Evolutionary conservation across 768 basidiomycete species (phyloP).

Genomic region (Rhizopogon vesiculosus): DNA sequence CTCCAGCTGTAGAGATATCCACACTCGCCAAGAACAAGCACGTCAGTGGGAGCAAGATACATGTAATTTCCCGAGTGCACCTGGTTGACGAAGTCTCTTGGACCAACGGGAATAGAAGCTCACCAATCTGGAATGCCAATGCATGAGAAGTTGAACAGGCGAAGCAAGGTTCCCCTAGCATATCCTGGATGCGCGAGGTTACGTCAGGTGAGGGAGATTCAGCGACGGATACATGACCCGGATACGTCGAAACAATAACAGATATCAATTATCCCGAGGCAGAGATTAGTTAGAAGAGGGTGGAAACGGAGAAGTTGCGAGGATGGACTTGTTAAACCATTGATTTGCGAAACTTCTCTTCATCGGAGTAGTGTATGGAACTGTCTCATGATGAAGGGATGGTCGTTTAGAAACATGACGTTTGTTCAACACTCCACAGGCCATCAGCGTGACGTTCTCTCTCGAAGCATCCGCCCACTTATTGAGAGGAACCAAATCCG

Average conservation of each 20-base stretch:
- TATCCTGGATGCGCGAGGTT: too few relatives aligned
- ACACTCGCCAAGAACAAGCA: conserved; percentile 43
- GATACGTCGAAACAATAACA: conserved; percentile 33
- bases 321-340: not conserved
- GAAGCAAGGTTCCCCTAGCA: conserved; percentile 31
- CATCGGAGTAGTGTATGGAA: conserved; percentile 2
- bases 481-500: too few relatives aligned
- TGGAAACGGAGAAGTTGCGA: not conserved
- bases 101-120: conserved; percentile 47
- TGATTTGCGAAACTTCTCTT: conserved; percentile 13
- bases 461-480: too few relatives aligned
- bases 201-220: conserved; percentile 29
- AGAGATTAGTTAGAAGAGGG: not conserved
- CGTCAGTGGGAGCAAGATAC: conserved; percentile 52
- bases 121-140: too few relatives aligned
- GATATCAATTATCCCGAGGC: not conserved
- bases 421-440: conserved; percentile 29
- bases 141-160: conserved; percentile 36
- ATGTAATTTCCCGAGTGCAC: conserved; percentile 30
- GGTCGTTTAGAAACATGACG: conserved; percentile 1
- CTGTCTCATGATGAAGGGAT: not conserved
- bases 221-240: conserved; percentile 43
- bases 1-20: conserved; percentile 75
- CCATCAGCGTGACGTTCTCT: not conserved
- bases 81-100: conserved; percentile 36